phyloP scores from a whole-genome alignment of 1,284 basidiomycete species.

The Mycena sp. region DNA sequence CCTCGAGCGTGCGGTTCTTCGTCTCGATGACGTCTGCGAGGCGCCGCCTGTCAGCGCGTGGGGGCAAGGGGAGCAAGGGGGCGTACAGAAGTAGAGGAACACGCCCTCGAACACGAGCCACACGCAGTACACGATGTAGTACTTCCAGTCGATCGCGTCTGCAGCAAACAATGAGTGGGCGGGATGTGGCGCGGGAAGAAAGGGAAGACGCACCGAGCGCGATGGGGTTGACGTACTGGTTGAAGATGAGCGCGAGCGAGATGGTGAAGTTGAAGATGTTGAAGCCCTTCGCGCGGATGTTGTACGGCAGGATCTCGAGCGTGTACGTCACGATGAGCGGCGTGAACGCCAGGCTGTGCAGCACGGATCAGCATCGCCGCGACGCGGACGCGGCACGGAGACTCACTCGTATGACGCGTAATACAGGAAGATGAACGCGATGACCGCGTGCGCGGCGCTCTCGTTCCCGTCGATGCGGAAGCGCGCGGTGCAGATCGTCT shows the following conservation, averaged over 20 bases:
- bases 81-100: conserved; percentile 67
- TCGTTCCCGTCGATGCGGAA: conserved; percentile 57
- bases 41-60: conserved; percentile 17
- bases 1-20: conserved; percentile 75
- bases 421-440: conserved; percentile 83
- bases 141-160: conserved; percentile 67
- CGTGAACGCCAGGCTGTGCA: conserved; percentile 69
- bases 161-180: neutral
- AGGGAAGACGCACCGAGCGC: conserved; percentile 49
- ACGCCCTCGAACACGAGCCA: conserved; percentile 72
- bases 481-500: conserved; percentile 76
- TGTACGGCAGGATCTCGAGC: conserved; percentile 78
- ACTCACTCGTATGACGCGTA: conserved; percentile 74
- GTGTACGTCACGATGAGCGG: conserved; percentile 81
- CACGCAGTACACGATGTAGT: conserved; percentile 73
- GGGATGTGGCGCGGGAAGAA: neutral
- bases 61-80: neutral
- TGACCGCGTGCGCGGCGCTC: conserved; percentile 69
- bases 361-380: neutral
- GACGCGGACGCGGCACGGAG: neutral
- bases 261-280: conserved; percentile 76
- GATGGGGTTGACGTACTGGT: conserved; percentile 85
- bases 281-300: conserved; percentile 82
- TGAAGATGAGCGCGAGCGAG: conserved; percentile 76
- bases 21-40: conserved; percentile 69